Evolutionary conservation across 169 alveolate genomes (phyloP), one percentile per base, ranked within the genome.

Genomic region (Theileria orientalis): DNA sequence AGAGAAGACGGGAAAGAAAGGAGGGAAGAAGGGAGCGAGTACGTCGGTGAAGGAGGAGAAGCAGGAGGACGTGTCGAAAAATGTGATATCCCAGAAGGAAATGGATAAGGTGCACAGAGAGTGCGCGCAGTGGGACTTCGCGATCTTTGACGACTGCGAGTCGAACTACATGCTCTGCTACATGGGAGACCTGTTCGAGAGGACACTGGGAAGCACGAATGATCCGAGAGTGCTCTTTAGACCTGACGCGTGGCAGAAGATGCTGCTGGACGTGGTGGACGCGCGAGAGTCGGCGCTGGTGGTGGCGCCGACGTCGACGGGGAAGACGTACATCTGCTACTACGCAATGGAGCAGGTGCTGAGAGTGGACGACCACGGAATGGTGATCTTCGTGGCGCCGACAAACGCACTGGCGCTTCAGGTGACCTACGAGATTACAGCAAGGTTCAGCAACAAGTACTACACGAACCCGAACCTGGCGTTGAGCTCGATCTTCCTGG

Each of bases 211-310:
- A 25, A 83, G 92, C 51, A 85, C 86, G 69, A 73, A 76, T 40
- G 97, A 93, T 79, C 90, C 91, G 14, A 90, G 98, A 2, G 98
- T 94, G 47, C 84, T 90, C 52, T 94, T 94, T 84, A 90, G 85
- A 47, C 96, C 96, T 3, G 98, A 94, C 74, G 92, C 91, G 33
- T 94, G 98, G 98, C 98, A 94, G 87, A 87, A 83, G 74, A 72
- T 88, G 67, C 73, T 93, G 40, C 78, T 93, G 42, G 95, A 91
- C 62, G 79, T 90, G 16, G 95, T 94, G 29, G 97, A 93, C 71
- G 74, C 71, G 40, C 83, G 83, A 61, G 93, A 76, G 57, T 88
- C 89, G 72, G 93, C 83, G 30, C 79, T 87, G 83, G 96, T 77
- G 27, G 92, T 88, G 5, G 96, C 97, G 1, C 98, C 98, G 13